Evolutionary conservation across 208 protist species (phyloP), one percentile per base, ranked within the genome.

Genomic region (Leishmania lainsoni): DNA sequence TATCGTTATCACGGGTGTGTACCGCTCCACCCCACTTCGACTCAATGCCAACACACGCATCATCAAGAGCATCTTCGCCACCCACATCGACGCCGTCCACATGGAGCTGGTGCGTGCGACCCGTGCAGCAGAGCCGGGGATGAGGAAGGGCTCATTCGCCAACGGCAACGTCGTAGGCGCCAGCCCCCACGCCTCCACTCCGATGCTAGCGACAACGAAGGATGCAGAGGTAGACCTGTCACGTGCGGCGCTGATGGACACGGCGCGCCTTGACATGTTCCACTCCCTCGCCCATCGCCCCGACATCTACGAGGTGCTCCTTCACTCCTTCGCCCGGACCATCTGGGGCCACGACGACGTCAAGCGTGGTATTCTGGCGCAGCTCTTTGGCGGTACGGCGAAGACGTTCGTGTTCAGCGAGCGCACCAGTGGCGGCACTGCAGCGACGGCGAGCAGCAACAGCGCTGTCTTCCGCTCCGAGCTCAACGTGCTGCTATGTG

Each of bases 271-370:
- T 51, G 92, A 97, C 80, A 87, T 91, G 52, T 93, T 98, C 56
- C 88, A 97, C 79, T 42, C 81, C 22, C 84, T 97, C 73, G 94
- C 96, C 26, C 90, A 79, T 48, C 96, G 92, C 61, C 59, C 87
- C 3, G 97, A 99, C 83, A 99, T 99, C 77, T 99, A 99, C 88
- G 94, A 99, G 39, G 87, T 98, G 17, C 91, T 99, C 3, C 91
- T 97, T 2, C 80, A 88, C 51, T 98, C 98, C 29, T 91, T 99
- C 48, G 99, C 99, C 5, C 99, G 98, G 2, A 98, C 93, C 51
- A 99, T 99, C 80, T 99, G 94, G 94, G 98, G 99, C 66, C 91
- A 99, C 82, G 98, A 99, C 20, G 98, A 99, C 63, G 95, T 99
- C 14, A 99, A 99, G 90, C 95, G 97, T 39, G 99, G 99, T 70